Evolutionary conservation across 768 basidiomycete genomes (phyloP), one percentile per base, ranked within the genome.

Genomic region (Mycena leptocephala): DNA sequence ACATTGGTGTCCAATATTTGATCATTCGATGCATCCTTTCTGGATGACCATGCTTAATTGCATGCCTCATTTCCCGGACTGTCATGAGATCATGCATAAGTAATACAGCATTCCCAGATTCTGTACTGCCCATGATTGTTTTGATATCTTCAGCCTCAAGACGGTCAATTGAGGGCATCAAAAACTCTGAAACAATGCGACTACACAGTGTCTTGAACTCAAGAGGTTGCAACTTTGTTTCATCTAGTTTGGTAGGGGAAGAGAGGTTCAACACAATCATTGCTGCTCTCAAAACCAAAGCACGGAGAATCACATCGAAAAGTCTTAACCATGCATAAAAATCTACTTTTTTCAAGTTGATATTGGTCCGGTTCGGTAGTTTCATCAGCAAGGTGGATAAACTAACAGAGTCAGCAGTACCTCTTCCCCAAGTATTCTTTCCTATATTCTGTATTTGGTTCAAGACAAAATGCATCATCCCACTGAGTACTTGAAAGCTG

Each of bases 11-110:
- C 56, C 53, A 58, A 20, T 26, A 58, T 58, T 58, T 58, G 18
- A 58, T 3, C 67, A 80, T 78, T 1, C 63, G 74, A 3, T n/a
- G 16, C 51, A 81, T 72, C 0, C 74, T 64, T 7, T 58, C 30
- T 3, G 79, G 77, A 62, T 81, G 79, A 0, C 80, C 80, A 64
- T 73, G 62, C 32, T 80, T 80, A 14, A 80, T 76, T n/a, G 80
- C 56, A 74, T 71, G 70, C 26, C 58, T 20, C 74, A 79, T 81
- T 61, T 81, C 77, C 1, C 58, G 73, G 1, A 79, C 14, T 5
- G 73, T 76, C 76, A 81, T 80, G 3, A 79, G 59, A 43, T 74
- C 65, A 48, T 75, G 73, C 30, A 62, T 61, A 6, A 71, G 28
- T 10, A 71, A 58, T 18, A 71, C 70, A 13, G 72, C 72, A 64